Evolutionary conservation across 2,329 filamentous ascomycete species (phyloP).

Genomic region (Claviceps spartinae): DNA sequence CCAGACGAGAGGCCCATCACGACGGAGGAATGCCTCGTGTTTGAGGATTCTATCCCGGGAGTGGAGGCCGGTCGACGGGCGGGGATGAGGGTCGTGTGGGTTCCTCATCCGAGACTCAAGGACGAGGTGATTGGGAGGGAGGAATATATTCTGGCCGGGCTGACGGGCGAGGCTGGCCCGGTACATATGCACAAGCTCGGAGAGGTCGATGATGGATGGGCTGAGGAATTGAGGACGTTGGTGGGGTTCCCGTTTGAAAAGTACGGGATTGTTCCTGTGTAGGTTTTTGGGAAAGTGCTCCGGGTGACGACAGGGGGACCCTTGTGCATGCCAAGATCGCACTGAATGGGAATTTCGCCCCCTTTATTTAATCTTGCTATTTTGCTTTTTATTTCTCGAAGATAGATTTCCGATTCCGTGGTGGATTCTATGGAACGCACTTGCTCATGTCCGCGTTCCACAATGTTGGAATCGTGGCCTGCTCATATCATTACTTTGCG

Average conservation of each 20-base stretch:
- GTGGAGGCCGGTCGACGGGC: constrained; percentile 83
- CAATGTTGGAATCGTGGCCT: too few species aligned
- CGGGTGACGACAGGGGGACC: too few species aligned
- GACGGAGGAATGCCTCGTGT: constrained; percentile 85
- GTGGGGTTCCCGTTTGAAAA: constrained; percentile 43
- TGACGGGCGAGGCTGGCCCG: constrained; percentile 53
- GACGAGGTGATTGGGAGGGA: constrained; percentile 65
- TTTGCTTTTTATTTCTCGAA: not conserved
- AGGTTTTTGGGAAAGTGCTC: not conserved
- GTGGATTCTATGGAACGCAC: too few species aligned
- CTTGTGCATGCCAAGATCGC: too few species aligned
- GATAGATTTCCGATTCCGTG: not conserved
- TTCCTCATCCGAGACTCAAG: constrained; percentile 67
- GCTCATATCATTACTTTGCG: too few species aligned
- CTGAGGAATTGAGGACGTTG: constrained; percentile 37
- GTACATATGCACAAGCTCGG: constrained; percentile 43
- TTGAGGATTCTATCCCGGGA: constrained; percentile 88
- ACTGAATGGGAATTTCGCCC: too few species aligned
- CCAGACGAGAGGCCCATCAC: constrained; percentile 50
- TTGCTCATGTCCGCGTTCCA: too few species aligned
- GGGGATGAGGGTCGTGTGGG: constrained; percentile 91
- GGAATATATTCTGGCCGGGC: constrained; percentile 68
- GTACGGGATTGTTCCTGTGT: constrained; percentile 39
- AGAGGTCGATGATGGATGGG: constrained; percentile 47
- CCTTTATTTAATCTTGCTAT: not conserved